Evolutionary conservation across 805 yeast genomes (phyloP), one percentile per base, ranked within the genome.

Genomic region (Starmerella sp.): DNA sequence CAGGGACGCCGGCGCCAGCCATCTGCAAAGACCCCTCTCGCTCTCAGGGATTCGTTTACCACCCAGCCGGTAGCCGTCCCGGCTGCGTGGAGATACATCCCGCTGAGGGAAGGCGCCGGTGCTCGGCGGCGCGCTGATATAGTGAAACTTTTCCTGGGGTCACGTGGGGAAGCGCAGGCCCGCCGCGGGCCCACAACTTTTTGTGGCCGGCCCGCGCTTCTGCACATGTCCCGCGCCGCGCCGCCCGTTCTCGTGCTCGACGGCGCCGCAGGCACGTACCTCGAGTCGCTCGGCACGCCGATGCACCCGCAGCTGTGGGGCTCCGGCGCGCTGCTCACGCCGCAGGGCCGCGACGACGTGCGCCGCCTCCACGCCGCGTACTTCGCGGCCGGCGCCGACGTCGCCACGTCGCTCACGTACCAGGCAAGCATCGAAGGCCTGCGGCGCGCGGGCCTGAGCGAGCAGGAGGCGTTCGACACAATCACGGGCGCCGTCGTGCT

Each of bases 181-280:
- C 2, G 17, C 17, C 13, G 39, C 1, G 39, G 13, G 39, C 6
- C 17, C 13, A 14, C 15, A 6, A 9, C 39, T 14, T n/a, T 37
- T 37, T 37, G 13, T n/a, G 39, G 39, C 13, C 15, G 35, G 8
- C 35, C 43, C n/a, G 28, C 9, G 9, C 11, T 39, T 39, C 11
- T 32, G 11, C 11, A 8, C 35, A 32, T 32, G 29, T n/a, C 43
- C 28, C 6, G 6, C 29, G 29, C n/a, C 8, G n/a, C 50, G 30
- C 39, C 39, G 22, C 30, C 14, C 9, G 7, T 28, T 13, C 48
- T 61, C 5, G 60, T 69, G n/a, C 63, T 69, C 11, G 86, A 83
- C 66, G 88, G 89, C 6, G 87, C 82, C 0, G 73, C 81, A 44
- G 88, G 87, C 0, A 81, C 85, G 0, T 80, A 77, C 60, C 67